These are phyloP conservation scores for Gossypium laxum DNA, from an alignment of 441 rosid genomes.

Conservation along the genomic window DNA sequence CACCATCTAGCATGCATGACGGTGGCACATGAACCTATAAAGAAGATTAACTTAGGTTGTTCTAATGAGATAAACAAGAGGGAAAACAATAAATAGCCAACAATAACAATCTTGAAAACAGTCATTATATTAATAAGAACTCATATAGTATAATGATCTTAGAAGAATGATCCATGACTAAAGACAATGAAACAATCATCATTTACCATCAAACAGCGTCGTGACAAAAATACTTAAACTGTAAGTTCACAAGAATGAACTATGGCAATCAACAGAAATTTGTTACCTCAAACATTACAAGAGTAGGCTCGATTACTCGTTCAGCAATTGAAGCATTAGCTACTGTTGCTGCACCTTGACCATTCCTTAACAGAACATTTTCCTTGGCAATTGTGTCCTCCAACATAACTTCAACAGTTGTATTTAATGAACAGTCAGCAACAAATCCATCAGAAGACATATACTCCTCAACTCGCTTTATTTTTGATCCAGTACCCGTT, in stretches of 20 bases:
- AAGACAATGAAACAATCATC: background rate
- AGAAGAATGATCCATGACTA: background rate
- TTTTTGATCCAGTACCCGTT: slow-evolving; percentile 46
- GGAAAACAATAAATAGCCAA: background rate
- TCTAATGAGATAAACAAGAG: background rate
- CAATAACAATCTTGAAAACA: background rate
- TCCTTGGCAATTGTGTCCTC: slow-evolving; percentile 38
- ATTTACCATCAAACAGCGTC: background rate
- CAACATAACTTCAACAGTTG: slow-evolving; percentile 39
- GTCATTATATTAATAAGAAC: background rate
- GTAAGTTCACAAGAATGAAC: background rate
- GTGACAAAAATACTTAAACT: background rate
- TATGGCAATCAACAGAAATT: background rate
- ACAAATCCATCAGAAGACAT: slow-evolving; percentile 33
- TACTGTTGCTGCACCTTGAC: slow-evolving; percentile 36
- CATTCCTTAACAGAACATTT: slow-evolving; percentile 34
- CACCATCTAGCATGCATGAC: slow-evolving; percentile 93
- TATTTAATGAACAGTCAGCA: slow-evolving; percentile 39
- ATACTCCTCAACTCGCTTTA: slow-evolving; percentile 48
- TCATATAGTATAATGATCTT: background rate
- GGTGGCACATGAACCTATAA: slow-evolving; percentile 87
- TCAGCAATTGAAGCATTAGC: slow-evolving; percentile 75
- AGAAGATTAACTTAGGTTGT: background rate
- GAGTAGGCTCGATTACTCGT: slow-evolving; percentile 79
- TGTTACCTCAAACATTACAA: slow-evolving; percentile 87